Conservation (phyloP, 495 filamentous ascomycete genomes). For the Clohesyomyces aquaticus region DNA sequence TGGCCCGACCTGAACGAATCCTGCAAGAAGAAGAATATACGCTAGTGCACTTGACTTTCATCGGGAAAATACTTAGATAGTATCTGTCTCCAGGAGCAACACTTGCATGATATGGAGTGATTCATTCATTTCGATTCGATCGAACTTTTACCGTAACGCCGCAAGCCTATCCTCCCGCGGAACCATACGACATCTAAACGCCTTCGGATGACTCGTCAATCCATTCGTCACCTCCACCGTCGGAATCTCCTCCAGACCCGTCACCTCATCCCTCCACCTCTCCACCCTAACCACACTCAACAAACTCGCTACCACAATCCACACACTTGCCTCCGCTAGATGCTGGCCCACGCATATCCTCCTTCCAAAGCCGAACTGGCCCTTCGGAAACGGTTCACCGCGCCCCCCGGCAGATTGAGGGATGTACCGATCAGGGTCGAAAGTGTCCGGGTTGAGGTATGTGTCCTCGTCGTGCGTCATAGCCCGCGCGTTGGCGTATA, state of each 20-base stretch:
- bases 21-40: too few species aligned
- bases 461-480: constrained; percentile 51
- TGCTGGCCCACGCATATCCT: constrained; percentile 22
- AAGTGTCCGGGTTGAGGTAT: constrained; percentile 50
- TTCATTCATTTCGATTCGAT: too few species aligned
- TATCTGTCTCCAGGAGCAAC: too few species aligned
- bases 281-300: background rate
- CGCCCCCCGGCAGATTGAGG: constrained; percentile 51
- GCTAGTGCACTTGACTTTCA: too few species aligned
- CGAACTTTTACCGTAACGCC: background rate
- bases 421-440: constrained; percentile 55
- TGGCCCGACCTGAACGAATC: too few species aligned
- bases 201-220: constrained; percentile 2
- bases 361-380: constrained; percentile 59
- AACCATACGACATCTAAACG: background rate
- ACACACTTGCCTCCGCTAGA: constrained; percentile 17
- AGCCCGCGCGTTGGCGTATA: constrained; percentile 55
- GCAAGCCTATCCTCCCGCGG: background rate
- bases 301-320: constrained; percentile 9
- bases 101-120: too few species aligned
- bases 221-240: constrained; percentile 11
- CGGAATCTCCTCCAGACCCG: constrained; percentile 3
- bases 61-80: too few species aligned
- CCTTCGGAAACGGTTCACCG: constrained; percentile 55
- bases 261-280: constrained; percentile 2